These are phyloP conservation scores for Moricandia moricandioides DNA, from an alignment of 345 rosid genomes.

Conservation along the genomic window DNA sequence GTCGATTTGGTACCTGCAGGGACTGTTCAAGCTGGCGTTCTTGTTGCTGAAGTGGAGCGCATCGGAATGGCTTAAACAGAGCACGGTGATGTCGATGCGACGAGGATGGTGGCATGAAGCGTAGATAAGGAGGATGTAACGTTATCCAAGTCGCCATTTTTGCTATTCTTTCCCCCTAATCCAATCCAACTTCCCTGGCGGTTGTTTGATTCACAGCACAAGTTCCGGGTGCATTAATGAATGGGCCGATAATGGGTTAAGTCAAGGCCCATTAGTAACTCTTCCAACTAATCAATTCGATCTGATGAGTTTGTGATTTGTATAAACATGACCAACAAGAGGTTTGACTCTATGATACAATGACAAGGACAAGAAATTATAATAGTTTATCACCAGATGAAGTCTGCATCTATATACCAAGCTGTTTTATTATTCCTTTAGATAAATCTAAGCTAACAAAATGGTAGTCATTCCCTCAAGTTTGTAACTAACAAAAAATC, in stretches of 20 bases:
- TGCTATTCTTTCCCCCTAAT: neutral
- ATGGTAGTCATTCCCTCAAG: neutral
- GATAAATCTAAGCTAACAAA: neutral
- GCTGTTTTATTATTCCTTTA: no score
- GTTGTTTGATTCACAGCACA: neutral
- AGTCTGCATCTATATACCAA: no score
- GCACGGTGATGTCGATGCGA: neutral
- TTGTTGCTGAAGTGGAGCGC: conserved; percentile 45
- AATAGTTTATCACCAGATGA: no score
- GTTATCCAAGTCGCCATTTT: conserved; percentile 36
- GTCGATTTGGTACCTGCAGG: conserved; percentile 30
- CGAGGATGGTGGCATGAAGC: neutral
- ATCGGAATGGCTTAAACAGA: conserved; percentile 40
- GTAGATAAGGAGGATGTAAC: conserved; percentile 30
- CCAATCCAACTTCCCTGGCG: neutral
- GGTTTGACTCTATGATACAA: no score
- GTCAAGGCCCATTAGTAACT: conserved; percentile 3
- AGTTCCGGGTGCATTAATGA: neutral
- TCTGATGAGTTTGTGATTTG: neutral
- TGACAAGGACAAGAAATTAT: no score
- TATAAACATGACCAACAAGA: no score
- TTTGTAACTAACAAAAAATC: neutral
- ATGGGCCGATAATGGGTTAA: conserved; percentile 2
- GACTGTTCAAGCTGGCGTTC: conserved; percentile 26
- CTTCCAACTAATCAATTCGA: neutral